A percentile compares a stretch with the other conserved stretches of the same genome.
phyloP scores from a whole-genome alignment of 2,329 filamentous ascomycete genomes.

The Clathrospora elynae region DNA sequence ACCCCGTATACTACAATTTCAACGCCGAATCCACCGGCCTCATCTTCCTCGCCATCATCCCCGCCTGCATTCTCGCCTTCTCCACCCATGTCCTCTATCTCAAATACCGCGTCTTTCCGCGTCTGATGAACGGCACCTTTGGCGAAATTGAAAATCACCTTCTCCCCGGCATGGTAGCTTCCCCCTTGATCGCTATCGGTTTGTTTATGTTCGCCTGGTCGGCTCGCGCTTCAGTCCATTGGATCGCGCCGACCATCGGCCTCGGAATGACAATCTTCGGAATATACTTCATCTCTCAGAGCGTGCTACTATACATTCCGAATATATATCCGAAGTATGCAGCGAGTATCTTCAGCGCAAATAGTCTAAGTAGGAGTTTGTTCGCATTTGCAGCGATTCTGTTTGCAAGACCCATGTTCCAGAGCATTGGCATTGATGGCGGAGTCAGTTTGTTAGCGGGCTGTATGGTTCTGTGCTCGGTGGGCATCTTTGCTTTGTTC shows the following conservation, averaged over 20 bases:
- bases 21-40: conserved; percentile 72
- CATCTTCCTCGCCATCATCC: conserved; percentile 80
- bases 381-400: conserved; percentile 65
- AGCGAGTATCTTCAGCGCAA: conserved; percentile 63
- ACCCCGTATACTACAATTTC: conserved; percentile 76
- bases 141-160: conserved; percentile 73
- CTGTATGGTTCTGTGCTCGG: conserved; percentile 48
- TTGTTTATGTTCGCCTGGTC: conserved; percentile 67
- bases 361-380: conserved; percentile 60
- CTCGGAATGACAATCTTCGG: conserved; percentile 54
- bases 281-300: conserved; percentile 51
- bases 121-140: conserved; percentile 65
- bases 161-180: conserved; percentile 66
- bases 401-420: conserved; percentile 64
- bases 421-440: conserved; percentile 61
- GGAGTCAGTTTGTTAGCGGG: conserved; percentile 63
- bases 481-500: conserved; percentile 64
- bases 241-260: conserved; percentile 61
- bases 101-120: conserved; percentile 71
- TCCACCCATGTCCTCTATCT: conserved; percentile 72
- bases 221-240: conserved; percentile 64
- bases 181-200: conserved; percentile 64
- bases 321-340: conserved; percentile 61
- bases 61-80: conserved; percentile 72
- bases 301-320: conserved; percentile 65